Conservation (phyloP, 306 rosid species). For the Citrullus amarus region DNA sequence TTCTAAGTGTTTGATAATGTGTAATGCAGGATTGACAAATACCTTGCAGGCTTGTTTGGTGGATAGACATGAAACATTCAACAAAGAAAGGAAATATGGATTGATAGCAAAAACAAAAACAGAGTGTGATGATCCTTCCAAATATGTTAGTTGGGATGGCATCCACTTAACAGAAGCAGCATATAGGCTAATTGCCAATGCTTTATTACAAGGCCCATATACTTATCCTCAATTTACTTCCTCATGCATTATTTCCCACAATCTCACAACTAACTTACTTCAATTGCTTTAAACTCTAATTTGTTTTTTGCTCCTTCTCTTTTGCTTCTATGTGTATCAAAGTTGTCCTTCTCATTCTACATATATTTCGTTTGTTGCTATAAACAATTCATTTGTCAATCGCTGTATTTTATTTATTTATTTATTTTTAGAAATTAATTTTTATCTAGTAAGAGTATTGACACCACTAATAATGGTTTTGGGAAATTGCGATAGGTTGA, state of each 20-base stretch:
- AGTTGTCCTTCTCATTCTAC: too few relatives aligned
- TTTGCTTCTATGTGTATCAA: too few relatives aligned
- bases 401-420: too few relatives aligned
- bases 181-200: constrained; percentile 9
- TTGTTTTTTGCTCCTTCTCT: not conserved
- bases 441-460: too few relatives aligned
- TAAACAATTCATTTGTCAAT: too few relatives aligned
- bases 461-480: too few relatives aligned
- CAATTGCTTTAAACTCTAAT: not conserved
- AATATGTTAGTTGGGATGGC: constrained; percentile 39
- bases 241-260: not conserved
- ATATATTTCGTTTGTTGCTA: too few relatives aligned
- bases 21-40: constrained; percentile 20
- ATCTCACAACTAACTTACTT: not conserved
- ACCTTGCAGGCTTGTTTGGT: constrained; percentile 22
- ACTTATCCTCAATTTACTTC: constrained; percentile 13
- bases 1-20: not conserved
- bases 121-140: constrained; percentile 34
- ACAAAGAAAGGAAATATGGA: constrained; percentile 9
- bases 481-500: too few relatives aligned
- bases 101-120: not conserved
- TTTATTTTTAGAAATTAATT: too few relatives aligned
- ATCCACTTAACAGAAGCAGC: constrained; percentile 14
- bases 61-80: constrained; percentile 18
- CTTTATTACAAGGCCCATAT: constrained; percentile 15